These are phyloP conservation scores for Fusarium beomiforme DNA, from an alignment of 2,329 filamentous ascomycete genomes.

Conservation along the genomic window DNA sequence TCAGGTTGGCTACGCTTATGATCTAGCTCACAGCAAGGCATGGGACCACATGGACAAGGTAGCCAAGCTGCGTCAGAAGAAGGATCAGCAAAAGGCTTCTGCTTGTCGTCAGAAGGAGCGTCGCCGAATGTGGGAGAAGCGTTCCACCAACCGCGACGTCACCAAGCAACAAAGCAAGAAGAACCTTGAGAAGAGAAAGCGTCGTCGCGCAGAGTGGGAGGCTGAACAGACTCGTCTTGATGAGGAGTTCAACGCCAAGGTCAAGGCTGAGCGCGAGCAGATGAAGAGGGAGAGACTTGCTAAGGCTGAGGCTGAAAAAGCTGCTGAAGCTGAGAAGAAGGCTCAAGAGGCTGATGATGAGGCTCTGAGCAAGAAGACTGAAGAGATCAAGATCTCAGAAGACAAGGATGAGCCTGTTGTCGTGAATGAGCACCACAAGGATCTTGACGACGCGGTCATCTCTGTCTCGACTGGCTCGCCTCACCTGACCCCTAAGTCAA, in stretches of 20 bases:
- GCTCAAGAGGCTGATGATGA: conserved; percentile 35
- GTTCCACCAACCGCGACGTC: conserved; percentile 56
- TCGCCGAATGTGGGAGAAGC: conserved; percentile 60
- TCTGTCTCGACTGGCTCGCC: conserved; percentile 48
- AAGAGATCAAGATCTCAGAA: conserved; percentile 13
- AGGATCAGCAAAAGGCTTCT: conserved; percentile 60
- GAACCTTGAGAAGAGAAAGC: conserved; percentile 49
- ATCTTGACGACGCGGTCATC: conserved; percentile 37
- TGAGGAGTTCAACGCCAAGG: conserved; percentile 44
- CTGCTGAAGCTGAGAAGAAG: conserved; percentile 32
- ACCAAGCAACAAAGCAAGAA: conserved; percentile 54
- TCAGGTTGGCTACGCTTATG: conserved; percentile 67
- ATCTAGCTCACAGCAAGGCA: conserved; percentile 69
- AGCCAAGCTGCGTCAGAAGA: conserved; percentile 59
- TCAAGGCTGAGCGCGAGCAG: conserved; percentile 26
- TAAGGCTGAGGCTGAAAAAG: conserved; percentile 23
- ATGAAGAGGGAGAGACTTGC: conserved; percentile 32
- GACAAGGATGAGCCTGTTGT: conserved; percentile 24
- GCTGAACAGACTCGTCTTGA: conserved; percentile 42
- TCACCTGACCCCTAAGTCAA: conserved; percentile 46
- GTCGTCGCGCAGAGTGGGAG: conserved; percentile 42
- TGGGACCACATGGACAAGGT: conserved; percentile 61
- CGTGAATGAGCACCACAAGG: conserved; percentile 22
- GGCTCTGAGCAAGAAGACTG: conserved; percentile 31
- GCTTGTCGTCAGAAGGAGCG: conserved; percentile 57